Base-by-base conservation (phyloP, 169 alveolate genomes). In the Pseudocohnilembus persalinus region DNA sequence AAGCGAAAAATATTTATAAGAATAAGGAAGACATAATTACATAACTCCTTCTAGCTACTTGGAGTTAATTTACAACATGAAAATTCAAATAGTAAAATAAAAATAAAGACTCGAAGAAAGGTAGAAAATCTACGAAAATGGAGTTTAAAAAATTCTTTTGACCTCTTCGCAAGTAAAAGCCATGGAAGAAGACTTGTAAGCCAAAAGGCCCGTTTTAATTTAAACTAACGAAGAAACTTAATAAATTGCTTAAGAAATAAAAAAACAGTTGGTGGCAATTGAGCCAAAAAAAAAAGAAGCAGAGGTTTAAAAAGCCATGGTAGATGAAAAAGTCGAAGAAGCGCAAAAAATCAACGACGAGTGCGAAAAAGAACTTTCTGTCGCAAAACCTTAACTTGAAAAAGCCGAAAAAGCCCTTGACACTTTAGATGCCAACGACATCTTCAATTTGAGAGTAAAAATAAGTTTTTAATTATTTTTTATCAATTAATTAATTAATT, bases 401-500 rank as follows among this genome's bases (percentile, higher is more conserved):
- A 83, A 89, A 79, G 97, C 97, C 0, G 88, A 92, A 85, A 95
- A 94, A 26, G 97, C 97, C 49, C 83, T 94, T 31, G 91, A 92
- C 78, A 92, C 95, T 29, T 86, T 94, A 74, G 83, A 93, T 29
- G 91, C 94, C 65, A 92, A 90, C 77, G 96, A 94, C 79, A 91
- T 94, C n/a, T 90, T 90, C 79, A 92, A 93, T 87, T 85, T 94
- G 32, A 88, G 93, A 73, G 84, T 49, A 49, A 11, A n/a, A n/a
- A 49, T 49, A 49, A 49, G 4, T 49, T 49, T 49, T 49, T 11
- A 49, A 49, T 49, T 11, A 49, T 49, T 49, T 49, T 49, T 49
- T 4, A 49, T 11, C 26, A 49, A 49, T 11, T 49, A 49, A 49
- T 49, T 11, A 49, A 11, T 11, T 49, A 11, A 49, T n/a, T n/a